Evolutionary conservation across 306 rosid genomes (phyloP), one percentile per base, ranked within the genome.

Genomic region (Gynostemma pentaphyllum): DNA sequence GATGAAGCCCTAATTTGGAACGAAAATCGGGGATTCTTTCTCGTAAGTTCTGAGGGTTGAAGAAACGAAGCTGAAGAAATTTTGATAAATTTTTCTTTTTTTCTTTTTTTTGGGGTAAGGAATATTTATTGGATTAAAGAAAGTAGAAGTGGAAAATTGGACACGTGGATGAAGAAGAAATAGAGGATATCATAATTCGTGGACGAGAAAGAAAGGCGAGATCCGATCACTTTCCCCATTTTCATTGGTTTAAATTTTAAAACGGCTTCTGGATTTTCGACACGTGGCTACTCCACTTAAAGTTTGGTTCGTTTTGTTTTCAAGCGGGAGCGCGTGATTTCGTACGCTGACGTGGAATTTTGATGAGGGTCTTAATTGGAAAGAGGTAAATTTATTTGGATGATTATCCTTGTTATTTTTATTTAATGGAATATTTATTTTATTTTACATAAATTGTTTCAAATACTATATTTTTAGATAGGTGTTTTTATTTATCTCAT

Each of bases 161-260:
- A 74, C 95, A 82, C 95, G 91, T 84, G 91, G 85, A 7, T 59
- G 5, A 11, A 5, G 52, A 69, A 61, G n/a, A n/a, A 67, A 5
- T 40, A 56, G 3, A 39, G 41, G 79, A 78, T 68, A 72, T 83
- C 71, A 80, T 77, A 84, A 80, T 67, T 87, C 88, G 91, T 87
- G 95, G 95, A 80, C 64, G 78, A 64, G 79, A 84, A 84, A 16
- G 29, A 68, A 63, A 73, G 82, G 67, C 9, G 9, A 82, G 85
- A 87, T 82, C 88, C 91, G 88, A 87, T 87, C 95, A 76, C 77
- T 87, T 78, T 78, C 88, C 50, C 41, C 2, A 1, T 14, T 21
- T 2, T 65, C 21, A 80, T 87, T 87, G 85, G 91, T 67, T 79
- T 66, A 69, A 53, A 60, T n/a, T 54, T 41, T 1, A n/a, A 13